phyloP scores from a whole-genome alignment of 1,284 basidiomycete genomes.

The Mycena sp. region DNA sequence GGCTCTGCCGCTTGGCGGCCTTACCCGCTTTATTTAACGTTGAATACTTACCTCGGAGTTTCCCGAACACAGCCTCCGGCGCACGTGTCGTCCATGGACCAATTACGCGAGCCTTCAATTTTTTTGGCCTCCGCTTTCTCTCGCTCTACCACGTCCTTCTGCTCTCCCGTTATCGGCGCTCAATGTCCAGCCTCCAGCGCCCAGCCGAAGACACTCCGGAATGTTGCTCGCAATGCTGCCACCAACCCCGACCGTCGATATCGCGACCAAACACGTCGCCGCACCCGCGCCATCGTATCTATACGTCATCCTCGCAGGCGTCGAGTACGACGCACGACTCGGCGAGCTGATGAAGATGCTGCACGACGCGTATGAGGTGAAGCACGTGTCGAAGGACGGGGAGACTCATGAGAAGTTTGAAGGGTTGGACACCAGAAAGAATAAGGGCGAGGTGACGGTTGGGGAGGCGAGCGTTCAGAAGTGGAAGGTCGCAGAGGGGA shows the following conservation, averaged over 20 bases:
- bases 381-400: not conserved
- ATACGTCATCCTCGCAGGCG: not conserved
- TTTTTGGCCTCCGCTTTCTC: too few relatives aligned
- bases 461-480: conserved; percentile 11
- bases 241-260: not conserved
- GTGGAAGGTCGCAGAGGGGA: conserved; percentile 14
- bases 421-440: not conserved
- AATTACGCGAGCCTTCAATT: too few relatives aligned
- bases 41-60: too few relatives aligned
- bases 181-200: conserved; percentile 7
- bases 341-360: not conserved
- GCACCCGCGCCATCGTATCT: not conserved
- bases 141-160: too few relatives aligned
- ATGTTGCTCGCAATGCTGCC: not conserved
- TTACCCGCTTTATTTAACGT: too few relatives aligned
- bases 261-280: not conserved
- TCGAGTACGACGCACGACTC: conserved; percentile 3
- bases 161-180: too few relatives aligned
- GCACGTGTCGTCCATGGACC: too few relatives aligned
- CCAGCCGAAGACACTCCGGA: not conserved
- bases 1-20: too few relatives aligned
- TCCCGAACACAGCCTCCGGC: too few relatives aligned
- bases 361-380: conserved; percentile 10
- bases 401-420: not conserved
- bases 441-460: conserved; percentile 1